These are phyloP conservation scores for Aspergillus sp. DNA, from an alignment of 2,329 filamentous ascomycete genomes.

Conservation along the genomic window DNA sequence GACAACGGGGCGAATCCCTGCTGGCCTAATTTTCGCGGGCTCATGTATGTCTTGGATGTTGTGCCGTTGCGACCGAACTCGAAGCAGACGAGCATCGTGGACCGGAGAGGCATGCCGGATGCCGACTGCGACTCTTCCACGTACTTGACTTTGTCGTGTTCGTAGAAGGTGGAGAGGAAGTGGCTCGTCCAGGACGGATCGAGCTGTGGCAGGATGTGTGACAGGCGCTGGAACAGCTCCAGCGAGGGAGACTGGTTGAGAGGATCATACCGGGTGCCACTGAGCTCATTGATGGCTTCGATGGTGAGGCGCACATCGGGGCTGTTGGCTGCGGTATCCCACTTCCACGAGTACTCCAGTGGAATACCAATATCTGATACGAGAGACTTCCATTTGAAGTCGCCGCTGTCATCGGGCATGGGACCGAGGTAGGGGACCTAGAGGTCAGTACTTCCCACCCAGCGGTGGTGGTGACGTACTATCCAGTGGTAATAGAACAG, in stretches of 20 bases:
- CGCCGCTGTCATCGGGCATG: neutral
- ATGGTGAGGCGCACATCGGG: constrained; percentile 21
- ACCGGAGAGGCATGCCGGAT: neutral
- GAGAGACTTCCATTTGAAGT: constrained; percentile 1
- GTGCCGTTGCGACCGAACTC: neutral
- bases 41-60: neutral
- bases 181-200: constrained; percentile 1
- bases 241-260: neutral
- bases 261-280: constrained; percentile 1
- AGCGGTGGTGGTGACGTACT: neutral
- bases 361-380: constrained; percentile 15
- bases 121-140: neutral
- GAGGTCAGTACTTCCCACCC: neutral
- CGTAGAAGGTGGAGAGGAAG: constrained; percentile 3
- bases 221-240: neutral
- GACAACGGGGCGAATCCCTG: neutral
- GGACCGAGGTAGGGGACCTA: constrained; percentile 2
- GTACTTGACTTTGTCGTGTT: neutral
- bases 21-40: neutral
- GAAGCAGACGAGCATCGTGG: neutral
- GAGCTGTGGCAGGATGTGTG: neutral
- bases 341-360: constrained; percentile 22
- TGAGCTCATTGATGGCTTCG: constrained; percentile 1
- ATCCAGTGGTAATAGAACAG: constrained; percentile 20
- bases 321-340: constrained; percentile 9